Base-by-base conservation (phyloP, 768 basidiomycete genomes). In the Lentinus tigrinus region DNA sequence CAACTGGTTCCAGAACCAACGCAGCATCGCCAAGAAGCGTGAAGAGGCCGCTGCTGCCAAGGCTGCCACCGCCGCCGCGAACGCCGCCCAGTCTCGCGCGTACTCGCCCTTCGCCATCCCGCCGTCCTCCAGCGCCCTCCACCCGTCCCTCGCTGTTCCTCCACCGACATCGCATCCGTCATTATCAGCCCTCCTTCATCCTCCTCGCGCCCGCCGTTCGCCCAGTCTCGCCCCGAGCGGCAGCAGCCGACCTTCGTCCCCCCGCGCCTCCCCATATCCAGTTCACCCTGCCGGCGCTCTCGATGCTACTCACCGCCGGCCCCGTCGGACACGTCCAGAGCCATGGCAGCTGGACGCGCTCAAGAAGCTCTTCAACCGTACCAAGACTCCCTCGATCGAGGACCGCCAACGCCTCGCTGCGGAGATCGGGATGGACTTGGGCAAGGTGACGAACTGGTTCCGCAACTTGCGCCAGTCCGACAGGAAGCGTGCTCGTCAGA, bases 371-470 rank as follows among this genome's bases (percentile, higher is more conserved):
- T 86, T 85, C 62, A 76, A 74, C 42, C 85, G 81, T 58, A 91
- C 89, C 1, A 68, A 84, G 23, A 89, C 85, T 11, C 91, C 91
- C 6, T 85, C 87, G 14, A 90, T 92, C 59, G 90, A 93, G 70
- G 86, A 92, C 70, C 87, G 91, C 48, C 81, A 81, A 47, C 82
- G 84, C 42, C 75, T 93, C 3, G 91, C 89, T 9, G 75, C 81
- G 23, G 86, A 91, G 73, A 83, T 91, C 58, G 90, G 88, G 74
- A 91, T 93, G 90, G 90, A 93, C 72, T 72, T 92, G 56, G 87
- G 85, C 62, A 91, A 90, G 73, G 89, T 93, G 52, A 91, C 90
- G 17, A 93, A 93, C 70, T 93, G 90, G 90, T 92, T 92, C 78
- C 80, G 90, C 36, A 93, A 93, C 68, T 78, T 92, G 56, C 82